These are phyloP conservation scores for Aspergillus unguis DNA, from an alignment of 2,329 filamentous ascomycete genomes.

Conservation along the genomic window DNA sequence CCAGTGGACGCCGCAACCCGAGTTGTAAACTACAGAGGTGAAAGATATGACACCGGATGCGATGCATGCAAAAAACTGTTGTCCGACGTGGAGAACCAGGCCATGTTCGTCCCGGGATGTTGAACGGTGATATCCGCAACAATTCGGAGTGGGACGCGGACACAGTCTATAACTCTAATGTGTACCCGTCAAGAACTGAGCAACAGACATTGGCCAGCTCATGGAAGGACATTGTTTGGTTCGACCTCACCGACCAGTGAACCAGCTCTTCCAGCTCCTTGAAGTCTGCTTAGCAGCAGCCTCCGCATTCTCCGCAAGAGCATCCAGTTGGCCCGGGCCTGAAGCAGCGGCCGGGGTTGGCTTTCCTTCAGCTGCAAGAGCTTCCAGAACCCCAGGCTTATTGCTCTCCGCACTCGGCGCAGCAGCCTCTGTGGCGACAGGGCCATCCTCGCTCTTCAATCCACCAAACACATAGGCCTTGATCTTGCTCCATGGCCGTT, in stretches of 20 bases:
- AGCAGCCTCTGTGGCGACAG: conserved; percentile 7
- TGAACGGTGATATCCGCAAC: neutral
- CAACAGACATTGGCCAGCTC: no score
- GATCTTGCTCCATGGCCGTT: conserved; percentile 37
- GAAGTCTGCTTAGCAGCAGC: conserved; percentile 33
- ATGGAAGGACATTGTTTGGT: no score
- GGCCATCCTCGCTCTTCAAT: conserved; percentile 35
- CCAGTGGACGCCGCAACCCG: conserved; percentile 12
- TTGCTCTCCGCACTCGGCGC: conserved; percentile 13
- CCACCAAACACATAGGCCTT: conserved; percentile 40
- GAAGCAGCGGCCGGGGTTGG: conserved; percentile 17
- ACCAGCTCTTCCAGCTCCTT: conserved; percentile 40
- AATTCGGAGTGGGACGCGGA: neutral
- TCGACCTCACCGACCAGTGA: conserved; percentile 33
- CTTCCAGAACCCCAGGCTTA: conserved; percentile 32
- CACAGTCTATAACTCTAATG: neutral
- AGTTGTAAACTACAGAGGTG: conserved; percentile 12
- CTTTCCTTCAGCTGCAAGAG: conserved; percentile 33
- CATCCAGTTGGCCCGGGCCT: conserved; percentile 34
- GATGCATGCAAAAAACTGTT: conserved; percentile 7
- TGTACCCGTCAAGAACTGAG: neutral
- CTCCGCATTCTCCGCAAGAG: conserved; percentile 36
- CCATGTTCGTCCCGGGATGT: neutral
- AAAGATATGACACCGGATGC: conserved; percentile 11
- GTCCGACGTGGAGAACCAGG: neutral